Evolutionary conservation across 2,329 filamentous ascomycete genomes (phyloP).

Genomic region (Lomentospora prolificans): DNA sequence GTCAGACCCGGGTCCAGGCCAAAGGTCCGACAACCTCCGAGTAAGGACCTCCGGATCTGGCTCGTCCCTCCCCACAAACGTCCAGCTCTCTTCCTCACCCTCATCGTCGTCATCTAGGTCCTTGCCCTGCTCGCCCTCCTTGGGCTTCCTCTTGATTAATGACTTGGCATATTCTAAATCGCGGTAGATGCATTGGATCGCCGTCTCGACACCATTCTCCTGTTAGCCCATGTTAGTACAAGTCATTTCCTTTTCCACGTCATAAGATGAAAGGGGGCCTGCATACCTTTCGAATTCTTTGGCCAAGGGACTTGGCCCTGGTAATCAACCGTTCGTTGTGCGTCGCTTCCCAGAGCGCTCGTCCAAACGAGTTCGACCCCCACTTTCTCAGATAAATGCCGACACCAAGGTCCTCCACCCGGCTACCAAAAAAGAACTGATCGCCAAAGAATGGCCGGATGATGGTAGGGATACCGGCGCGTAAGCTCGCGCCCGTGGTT

Average conservation of each 20-base stretch:
- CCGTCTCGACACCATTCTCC: conserved; percentile 84
- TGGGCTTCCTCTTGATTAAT: conserved; percentile 56
- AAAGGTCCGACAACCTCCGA: conserved; percentile 23
- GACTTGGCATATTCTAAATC: conserved; percentile 88
- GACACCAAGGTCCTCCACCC: conserved; percentile 88
- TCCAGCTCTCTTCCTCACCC: conserved; percentile 79
- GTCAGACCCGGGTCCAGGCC: conserved; percentile 3
- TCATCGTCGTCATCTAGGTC: conserved; percentile 41
- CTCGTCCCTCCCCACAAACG: conserved; percentile 60
- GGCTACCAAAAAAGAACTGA: conserved; percentile 87
- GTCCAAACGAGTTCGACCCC: conserved; percentile 75
- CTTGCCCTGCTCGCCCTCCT: conserved; percentile 18
- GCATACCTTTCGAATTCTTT: conserved; percentile 76
- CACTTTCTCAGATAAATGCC: conserved; percentile 83
- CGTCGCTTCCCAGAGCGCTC: conserved; percentile 84
- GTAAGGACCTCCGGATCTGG: conserved; percentile 33
- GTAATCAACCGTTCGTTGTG: conserved; percentile 84
- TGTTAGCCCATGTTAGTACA: conserved; percentile 29
- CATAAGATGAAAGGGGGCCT: background rate
- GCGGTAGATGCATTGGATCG: conserved; percentile 87
- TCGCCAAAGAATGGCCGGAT: conserved; percentile 97
- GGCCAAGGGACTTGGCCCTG: conserved; percentile 72
- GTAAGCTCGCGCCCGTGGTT: conserved; percentile 85
- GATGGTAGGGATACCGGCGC: conserved; percentile 86
- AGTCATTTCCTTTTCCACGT: background rate